phyloP scores from a whole-genome alignment of 2,329 filamentous ascomycete genomes.

The Septoria linicola region DNA sequence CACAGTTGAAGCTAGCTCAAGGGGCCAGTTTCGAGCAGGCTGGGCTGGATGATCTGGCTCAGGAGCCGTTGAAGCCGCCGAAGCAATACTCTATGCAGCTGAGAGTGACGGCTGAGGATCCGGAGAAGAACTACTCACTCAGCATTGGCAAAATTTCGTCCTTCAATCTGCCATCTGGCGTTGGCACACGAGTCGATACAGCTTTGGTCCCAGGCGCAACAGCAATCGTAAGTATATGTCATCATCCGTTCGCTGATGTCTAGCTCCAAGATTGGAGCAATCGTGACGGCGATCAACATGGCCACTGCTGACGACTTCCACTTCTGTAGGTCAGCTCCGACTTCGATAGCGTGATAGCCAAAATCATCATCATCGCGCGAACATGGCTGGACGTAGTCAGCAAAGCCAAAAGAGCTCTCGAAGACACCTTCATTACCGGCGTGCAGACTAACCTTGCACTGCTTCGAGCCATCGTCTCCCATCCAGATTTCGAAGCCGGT shows the following conservation, averaged over 20 bases:
- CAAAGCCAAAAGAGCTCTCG: constrained; percentile 57
- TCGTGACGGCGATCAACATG: too few relatives aligned
- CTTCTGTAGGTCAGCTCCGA: too few relatives aligned
- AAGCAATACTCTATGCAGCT: constrained; percentile 54
- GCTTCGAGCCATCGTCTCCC: constrained; percentile 54
- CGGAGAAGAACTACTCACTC: constrained; percentile 53
- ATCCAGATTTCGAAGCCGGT: constrained; percentile 51
- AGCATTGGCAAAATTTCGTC: constrained; percentile 60
- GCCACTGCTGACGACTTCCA: too few relatives aligned
- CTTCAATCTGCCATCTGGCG: constrained; percentile 56
- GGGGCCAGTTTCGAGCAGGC: constrained; percentile 43
- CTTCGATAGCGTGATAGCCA: constrained; percentile 61
- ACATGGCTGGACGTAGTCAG: constrained; percentile 53
- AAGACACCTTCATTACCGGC: constrained; percentile 56
- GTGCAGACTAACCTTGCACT: constrained; percentile 59
- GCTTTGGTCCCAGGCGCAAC: constrained; percentile 48
- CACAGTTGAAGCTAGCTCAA: constrained; percentile 56
- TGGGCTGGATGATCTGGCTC: constrained; percentile 28
- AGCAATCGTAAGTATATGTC: constrained; percentile 50
- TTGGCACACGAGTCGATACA: constrained; percentile 59
- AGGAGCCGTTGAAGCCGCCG: constrained; percentile 42
- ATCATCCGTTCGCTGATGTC: too few relatives aligned
- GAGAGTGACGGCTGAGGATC: constrained; percentile 58
- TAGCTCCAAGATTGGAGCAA: too few relatives aligned
- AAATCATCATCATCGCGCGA: constrained; percentile 57